phyloP scores from a whole-genome alignment of 2,329 filamentous ascomycete genomes.

The Exophiala bonariae region DNA sequence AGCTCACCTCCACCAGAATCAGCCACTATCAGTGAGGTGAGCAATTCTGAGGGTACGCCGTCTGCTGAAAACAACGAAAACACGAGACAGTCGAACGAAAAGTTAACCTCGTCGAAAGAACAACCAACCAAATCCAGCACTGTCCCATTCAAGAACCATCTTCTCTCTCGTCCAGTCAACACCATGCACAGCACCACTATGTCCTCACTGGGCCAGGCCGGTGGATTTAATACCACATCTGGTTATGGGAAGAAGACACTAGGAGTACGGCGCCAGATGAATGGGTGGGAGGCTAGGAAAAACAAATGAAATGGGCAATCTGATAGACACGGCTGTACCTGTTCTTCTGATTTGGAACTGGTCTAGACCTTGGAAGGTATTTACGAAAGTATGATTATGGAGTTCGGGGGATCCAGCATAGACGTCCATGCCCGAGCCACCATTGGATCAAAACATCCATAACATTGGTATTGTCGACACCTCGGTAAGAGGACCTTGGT shows the following conservation, averaged over 20 bases:
- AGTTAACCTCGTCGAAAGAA: conserved; percentile 11
- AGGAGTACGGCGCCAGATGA: conserved; percentile 44
- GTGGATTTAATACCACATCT: conserved; percentile 26
- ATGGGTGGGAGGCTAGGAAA: conserved; percentile 38
- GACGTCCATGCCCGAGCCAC: too few relatives aligned
- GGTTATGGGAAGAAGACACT: conserved; percentile 37
- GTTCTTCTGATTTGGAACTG: background rate
- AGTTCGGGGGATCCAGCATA: too few relatives aligned
- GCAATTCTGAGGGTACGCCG: too few relatives aligned
- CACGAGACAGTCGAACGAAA: background rate
- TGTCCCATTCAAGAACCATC: conserved; percentile 25
- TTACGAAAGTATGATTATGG: too few relatives aligned
- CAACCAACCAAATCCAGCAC: conserved; percentile 9
- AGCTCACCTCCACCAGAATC: conserved; percentile 23
- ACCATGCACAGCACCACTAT: conserved; percentile 40
- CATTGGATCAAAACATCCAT: too few relatives aligned
- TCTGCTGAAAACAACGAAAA: background rate
- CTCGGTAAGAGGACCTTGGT: too few relatives aligned
- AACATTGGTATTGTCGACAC: too few relatives aligned
- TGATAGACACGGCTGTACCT: background rate
- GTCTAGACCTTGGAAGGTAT: too few relatives aligned
- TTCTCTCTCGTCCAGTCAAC: conserved; percentile 28
- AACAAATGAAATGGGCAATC: conserved; percentile 14
- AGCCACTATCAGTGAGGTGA: background rate
- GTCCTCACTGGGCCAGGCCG: conserved; percentile 6